phyloP scores from a whole-genome alignment of 1,284 basidiomycete genomes.

The Clitocybe nebularis region DNA sequence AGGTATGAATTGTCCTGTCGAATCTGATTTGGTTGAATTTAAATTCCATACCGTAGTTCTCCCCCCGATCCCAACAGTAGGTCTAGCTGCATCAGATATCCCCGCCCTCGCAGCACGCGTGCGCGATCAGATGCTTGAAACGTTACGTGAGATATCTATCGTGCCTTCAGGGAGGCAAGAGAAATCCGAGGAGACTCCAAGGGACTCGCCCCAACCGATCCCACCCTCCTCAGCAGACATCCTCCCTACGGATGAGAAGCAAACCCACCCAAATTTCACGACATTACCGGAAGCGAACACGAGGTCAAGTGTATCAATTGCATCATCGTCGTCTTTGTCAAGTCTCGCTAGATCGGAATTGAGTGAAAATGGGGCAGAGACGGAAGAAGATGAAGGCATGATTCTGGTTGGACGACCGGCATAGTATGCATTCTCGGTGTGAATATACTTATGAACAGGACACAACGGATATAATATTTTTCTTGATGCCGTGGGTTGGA shows the following conservation, averaged over 20 bases:
- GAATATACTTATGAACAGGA: neutral
- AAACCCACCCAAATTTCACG: constrained; percentile 2
- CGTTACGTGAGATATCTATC: constrained; percentile 64
- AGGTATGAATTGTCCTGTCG: constrained; percentile 49
- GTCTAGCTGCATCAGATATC: constrained; percentile 65
- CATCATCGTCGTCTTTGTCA: constrained; percentile 31
- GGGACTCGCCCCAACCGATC: constrained; percentile 1
- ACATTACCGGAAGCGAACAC: constrained; percentile 8
- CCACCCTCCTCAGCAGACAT: neutral
- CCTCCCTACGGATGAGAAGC: neutral
- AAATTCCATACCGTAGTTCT: constrained; percentile 48
- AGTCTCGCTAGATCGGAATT: constrained; percentile 18
- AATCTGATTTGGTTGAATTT: constrained; percentile 4
- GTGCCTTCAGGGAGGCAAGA: constrained; percentile 25
- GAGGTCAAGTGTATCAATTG: constrained; percentile 36
- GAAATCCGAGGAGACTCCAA: constrained; percentile 16
- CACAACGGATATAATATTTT: constrained; percentile 4
- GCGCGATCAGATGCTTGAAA: constrained; percentile 67
- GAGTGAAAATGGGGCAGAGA: constrained; percentile 63
- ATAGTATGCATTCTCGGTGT: constrained; percentile 6
- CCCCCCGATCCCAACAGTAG: constrained; percentile 71
- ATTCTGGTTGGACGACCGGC: constrained; percentile 63
- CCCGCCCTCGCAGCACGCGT: constrained; percentile 58
- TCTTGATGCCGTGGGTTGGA: neutral
- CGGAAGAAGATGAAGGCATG: constrained; percentile 79